Evolutionary conservation across 2,329 filamentous ascomycete species (phyloP).

Genomic region (Monosporascus ibericus): DNA sequence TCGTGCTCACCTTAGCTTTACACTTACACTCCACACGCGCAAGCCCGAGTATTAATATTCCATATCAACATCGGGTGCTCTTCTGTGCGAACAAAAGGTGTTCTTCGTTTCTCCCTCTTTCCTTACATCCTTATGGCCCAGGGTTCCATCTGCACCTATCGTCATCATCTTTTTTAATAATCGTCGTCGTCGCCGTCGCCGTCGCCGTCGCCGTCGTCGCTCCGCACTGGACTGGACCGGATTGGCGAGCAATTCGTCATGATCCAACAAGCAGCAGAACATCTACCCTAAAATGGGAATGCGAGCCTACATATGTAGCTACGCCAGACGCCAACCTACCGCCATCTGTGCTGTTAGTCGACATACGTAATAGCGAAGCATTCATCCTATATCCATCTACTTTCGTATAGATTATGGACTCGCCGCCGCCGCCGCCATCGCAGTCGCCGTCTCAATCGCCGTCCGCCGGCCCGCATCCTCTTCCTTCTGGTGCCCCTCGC

Average conservation of each 20-base stretch:
- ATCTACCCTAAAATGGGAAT: not conserved
- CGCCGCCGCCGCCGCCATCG: no score
- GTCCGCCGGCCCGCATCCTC: not conserved
- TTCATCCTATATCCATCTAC: no score
- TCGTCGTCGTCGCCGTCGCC: conserved; percentile 12
- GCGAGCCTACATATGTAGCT: not conserved
- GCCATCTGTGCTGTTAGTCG: not conserved
- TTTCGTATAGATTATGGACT: no score
- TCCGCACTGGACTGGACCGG: conserved; percentile 1
- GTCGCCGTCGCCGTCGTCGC: conserved; percentile 10
- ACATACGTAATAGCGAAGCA: no score
- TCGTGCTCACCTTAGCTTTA: no score
- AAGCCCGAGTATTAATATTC: no score
- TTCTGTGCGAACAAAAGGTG: no score
- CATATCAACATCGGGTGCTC: no score
- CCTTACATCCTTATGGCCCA: no score
- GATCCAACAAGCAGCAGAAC: not conserved
- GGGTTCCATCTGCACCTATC: not conserved
- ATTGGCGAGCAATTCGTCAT: not conserved
- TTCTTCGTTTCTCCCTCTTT: no score
- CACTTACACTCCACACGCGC: no score
- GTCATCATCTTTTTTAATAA: not conserved
- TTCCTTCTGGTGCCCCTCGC: not conserved
- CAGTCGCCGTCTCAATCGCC: not conserved
- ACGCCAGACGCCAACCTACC: no score